Conservation (phyloP, 495 filamentous ascomycete species). For the Podospora didyma region DNA sequence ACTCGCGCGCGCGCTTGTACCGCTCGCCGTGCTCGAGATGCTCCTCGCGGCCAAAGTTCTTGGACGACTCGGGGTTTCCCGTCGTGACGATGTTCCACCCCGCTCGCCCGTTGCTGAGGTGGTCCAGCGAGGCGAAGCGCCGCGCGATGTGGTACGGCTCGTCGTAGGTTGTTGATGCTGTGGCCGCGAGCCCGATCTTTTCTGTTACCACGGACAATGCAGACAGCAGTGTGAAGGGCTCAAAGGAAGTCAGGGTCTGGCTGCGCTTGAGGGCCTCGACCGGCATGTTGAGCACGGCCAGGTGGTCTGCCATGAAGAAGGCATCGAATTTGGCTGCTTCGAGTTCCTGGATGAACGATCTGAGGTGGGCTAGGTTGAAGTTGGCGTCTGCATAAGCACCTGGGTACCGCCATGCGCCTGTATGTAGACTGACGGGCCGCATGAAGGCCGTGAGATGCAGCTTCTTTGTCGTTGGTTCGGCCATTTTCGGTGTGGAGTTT, state of each 20-base stretch:
- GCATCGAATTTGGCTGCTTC: constrained; percentile 58
- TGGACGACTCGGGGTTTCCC: constrained; percentile 51
- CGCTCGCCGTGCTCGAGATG: constrained; percentile 56
- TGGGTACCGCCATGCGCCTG: constrained; percentile 56
- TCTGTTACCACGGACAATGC: constrained; percentile 50
- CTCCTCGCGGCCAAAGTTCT: constrained; percentile 50
- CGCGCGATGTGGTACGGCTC: constrained; percentile 55
- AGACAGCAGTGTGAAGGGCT: constrained; percentile 46
- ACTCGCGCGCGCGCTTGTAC: constrained; percentile 57
- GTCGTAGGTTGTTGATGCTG: constrained; percentile 52
- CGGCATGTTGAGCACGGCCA: constrained; percentile 57
- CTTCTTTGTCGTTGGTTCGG: constrained; percentile 15
- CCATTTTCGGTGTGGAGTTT: constrained; percentile 2
- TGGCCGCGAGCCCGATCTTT: constrained; percentile 48
- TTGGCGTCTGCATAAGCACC: constrained; percentile 54
- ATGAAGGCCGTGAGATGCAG: constrained; percentile 58
- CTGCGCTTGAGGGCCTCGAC: constrained; percentile 53
- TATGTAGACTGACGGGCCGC: constrained; percentile 54
- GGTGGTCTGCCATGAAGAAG: constrained; percentile 60
- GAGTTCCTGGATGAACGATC: constrained; percentile 51
- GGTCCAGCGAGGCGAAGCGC: constrained; percentile 57
- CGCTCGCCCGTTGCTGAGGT: constrained; percentile 54
- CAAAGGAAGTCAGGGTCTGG: constrained; percentile 53
- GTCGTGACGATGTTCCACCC: constrained; percentile 66
- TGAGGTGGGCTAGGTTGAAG: constrained; percentile 54